Evolutionary conservation across 768 basidiomycete species (phyloP), one percentile per base, ranked within the genome.

Genomic region (Dendrothele bispora): DNA sequence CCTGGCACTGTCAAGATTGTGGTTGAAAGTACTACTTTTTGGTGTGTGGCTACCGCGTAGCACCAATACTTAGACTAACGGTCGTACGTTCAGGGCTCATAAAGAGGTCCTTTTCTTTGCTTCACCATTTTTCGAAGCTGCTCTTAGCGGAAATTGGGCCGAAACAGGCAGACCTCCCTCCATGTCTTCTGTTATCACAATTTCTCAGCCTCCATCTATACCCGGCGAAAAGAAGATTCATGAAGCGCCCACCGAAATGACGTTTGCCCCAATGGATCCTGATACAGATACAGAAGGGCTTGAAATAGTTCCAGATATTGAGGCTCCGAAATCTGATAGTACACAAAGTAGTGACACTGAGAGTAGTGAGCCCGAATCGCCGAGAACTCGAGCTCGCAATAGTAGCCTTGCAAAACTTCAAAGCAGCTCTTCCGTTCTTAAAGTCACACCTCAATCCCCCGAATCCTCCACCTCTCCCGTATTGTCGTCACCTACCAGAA

Each of bases 111-210:
- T 95, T 5, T 88, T 85, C 67, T 95, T 93, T 61, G 88, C 92
- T 4, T 94, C 91, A n/a, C 91, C 93, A 0, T 95, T 95, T 74
- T 95, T 95, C 64, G 86, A 94, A 65, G 91, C 90, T 15, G 86
- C 91, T 7, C 71, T 95, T 39, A 90, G 90, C 56, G 93, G 93
- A 7, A 82, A 89, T 59, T 95, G 93, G 93, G 88, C 88, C 11
- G 93, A 95, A 68, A 94, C 86, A 5, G 87, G 84, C 27, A 77
- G 88, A 30, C 88, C 86, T 17, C 79, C 73, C 20, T 91, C 87
- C 47, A 82, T 87, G 74, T 89, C 86, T 21, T 91, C 89, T 40
- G 75, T 91, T 26, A 86, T 91, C 60, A 91, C 91, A 18, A 88
- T 93, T 43, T 86, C 88, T 3, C 87, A 90, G 55, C 83, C 85